These are phyloP conservation scores for Tolypocladium nubicola DNA, from an alignment of 2,329 filamentous ascomycete species.

Conservation along the genomic window DNA sequence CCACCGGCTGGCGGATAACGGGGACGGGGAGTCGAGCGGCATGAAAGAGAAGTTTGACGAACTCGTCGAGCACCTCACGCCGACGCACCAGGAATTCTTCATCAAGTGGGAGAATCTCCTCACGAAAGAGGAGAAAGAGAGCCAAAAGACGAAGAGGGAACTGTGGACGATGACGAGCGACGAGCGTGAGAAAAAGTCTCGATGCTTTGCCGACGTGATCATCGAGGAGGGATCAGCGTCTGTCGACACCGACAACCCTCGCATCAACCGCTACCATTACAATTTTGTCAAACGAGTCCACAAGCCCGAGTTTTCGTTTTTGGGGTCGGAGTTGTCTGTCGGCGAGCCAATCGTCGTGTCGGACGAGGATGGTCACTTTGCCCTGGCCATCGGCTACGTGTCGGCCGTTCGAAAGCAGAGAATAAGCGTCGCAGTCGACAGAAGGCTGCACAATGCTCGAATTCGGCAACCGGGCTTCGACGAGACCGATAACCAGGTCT, in stretches of 20 bases:
- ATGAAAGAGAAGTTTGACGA: slow-evolving; percentile 76
- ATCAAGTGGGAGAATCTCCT: slow-evolving; percentile 88
- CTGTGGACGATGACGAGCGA: slow-evolving; percentile 91
- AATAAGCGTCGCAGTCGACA: slow-evolving; percentile 84
- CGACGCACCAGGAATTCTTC: slow-evolving; percentile 72
- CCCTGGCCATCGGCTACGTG: slow-evolving; percentile 85
- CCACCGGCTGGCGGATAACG: slow-evolving; percentile 80
- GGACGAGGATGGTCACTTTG: slow-evolving; percentile 90
- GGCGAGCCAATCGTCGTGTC: slow-evolving; percentile 96
- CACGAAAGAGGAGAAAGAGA: slow-evolving; percentile 88
- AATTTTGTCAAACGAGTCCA: slow-evolving; percentile 64
- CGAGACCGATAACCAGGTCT: slow-evolving; percentile 67
- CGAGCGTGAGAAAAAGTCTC: slow-evolving; percentile 77
- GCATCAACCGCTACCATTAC: slow-evolving; percentile 88
- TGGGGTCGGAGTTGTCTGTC: slow-evolving; percentile 76
- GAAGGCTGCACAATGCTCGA: slow-evolving; percentile 77
- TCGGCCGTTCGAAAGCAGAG: slow-evolving; percentile 62
- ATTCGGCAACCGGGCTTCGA: slow-evolving; percentile 69
- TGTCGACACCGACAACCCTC: slow-evolving; percentile 59
- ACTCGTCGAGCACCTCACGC: slow-evolving; percentile 65
- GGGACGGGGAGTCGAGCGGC: slow-evolving; percentile 69
- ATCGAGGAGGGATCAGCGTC: slow-evolving; percentile 67
- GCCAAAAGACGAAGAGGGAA: slow-evolving; percentile 77
- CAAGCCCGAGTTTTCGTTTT: slow-evolving; percentile 62
- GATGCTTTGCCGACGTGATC: slow-evolving; percentile 82